Evolutionary conservation across 2,329 filamentous ascomycete genomes (phyloP), one percentile per base, ranked within the genome.

Genomic region (Cytospora paraplurivora): DNA sequence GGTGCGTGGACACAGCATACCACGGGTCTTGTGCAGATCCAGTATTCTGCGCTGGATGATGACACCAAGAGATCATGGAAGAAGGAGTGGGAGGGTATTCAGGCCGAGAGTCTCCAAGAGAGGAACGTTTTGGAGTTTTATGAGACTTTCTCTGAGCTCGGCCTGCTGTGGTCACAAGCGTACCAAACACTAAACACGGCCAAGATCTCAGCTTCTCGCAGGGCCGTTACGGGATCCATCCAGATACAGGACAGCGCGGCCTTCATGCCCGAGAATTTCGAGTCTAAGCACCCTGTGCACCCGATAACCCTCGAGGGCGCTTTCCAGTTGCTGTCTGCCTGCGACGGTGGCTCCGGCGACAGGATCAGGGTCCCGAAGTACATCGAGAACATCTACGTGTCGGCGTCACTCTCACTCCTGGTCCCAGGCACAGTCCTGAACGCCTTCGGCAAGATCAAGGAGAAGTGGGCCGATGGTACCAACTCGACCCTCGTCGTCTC

Each of bases 401-500:
- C 56, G 2, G 47, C 56, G 0, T 38, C 56, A 4, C 0, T 59
- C n/a, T 59, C 56, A 7, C 47, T 33, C 4, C 34, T 59, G 13
- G 44, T 19, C 13, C 47, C 56, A 7, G 56, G 56, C 15, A 59
- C 56, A 7, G n/a, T 59, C 19, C 56, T 59, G 19, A 51, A 38
- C 12, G 56, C 47, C 2, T 59, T 59, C 19, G 56, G 56, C 5
- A 32, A 21, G n/a, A 50, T 59, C 47, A 27, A 41, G 15, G 56
- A 59, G 47, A 59, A 59, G n/a, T 59, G 56, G 56, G 56, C 56
- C 13, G 56, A 59, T 10, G 56, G 56, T n/a, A 59, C 47, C 56
- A 59, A 59, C 34, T 59, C 56, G 1, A 59, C 47, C 19, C 44
- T 59, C 8, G 47, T 59, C 11, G 56, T 59, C 13, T 59, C 56